A percentile compares a stretch with the other conserved stretches of the same genome.
Conservation (phyloP, 176 grass and related monocot genomes). For the Melocanna baccifera region DNA sequence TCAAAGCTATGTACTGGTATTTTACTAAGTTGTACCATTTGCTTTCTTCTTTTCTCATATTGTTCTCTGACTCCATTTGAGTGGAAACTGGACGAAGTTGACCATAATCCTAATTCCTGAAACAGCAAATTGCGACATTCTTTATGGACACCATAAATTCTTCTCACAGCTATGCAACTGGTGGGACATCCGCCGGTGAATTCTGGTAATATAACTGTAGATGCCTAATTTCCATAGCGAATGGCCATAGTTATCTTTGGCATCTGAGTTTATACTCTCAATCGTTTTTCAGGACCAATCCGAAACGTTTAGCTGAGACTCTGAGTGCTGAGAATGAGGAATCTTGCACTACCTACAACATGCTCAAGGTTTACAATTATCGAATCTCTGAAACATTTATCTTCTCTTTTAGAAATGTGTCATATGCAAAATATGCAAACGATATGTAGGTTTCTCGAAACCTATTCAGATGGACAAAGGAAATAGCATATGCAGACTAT, state of each 20-base stretch:
- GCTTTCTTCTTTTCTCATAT: neutral
- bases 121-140: slow-evolving; percentile 70
- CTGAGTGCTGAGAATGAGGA: slow-evolving; percentile 79
- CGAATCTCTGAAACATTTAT: neutral
- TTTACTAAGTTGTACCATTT: slow-evolving; percentile 4
- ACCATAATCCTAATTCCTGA: slow-evolving; percentile 23
- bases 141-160: slow-evolving; percentile 97
- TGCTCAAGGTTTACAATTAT: slow-evolving; percentile 71
- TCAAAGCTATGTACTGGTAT: neutral
- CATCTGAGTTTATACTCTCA: neutral
- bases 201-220: slow-evolving; percentile 57
- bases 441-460: slow-evolving; percentile 64
- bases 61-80: slow-evolving; percentile 10
- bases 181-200: slow-evolving; percentile 89
- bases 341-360: slow-evolving; percentile 98
- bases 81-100: slow-evolving; percentile 14
- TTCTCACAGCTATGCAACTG: slow-evolving; percentile 88
- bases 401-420: neutral
- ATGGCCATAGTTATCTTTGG: neutral
- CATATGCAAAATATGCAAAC: slow-evolving; percentile 19
- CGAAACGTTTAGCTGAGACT: slow-evolving; percentile 71
- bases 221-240: neutral
- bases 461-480: slow-evolving; percentile 98
- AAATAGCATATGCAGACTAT: slow-evolving; percentile 82
- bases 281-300: slow-evolving; percentile 53